Evolutionary conservation across 306 rosid genomes (phyloP), one percentile per base, ranked within the genome.

Genomic region (Ceratonia siliqua): DNA sequence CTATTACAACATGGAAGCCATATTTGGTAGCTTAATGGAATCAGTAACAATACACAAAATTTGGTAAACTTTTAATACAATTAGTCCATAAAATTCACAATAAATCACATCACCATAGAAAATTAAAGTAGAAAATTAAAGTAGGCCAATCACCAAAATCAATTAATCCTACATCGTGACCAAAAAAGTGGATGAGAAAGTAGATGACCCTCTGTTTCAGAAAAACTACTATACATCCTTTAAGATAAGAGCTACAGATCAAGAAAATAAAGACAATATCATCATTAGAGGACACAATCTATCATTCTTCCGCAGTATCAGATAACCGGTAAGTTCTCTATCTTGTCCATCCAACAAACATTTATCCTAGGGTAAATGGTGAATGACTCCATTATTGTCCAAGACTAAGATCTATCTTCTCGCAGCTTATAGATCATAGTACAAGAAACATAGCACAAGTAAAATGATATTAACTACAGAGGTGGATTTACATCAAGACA

Each of bases 401-500:
- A 0, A 25, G 56, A 39, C 46, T 38, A 62, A 18, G 43, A 61
- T 50, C 45, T 25, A 55, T 20, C 41, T n/a, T 66, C 24, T 49
- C 52, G 39, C 10, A 54, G 49, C 22, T 25, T 61, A 61, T 17
- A 24, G 33, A 49, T 41, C 28, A 25, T 27, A 28, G 57, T 33
- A 45, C 66, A 67, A 65, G 28, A 73, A 56, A 73, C 48, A 56
- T 22, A 30, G 42, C 27, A 56, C 28, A 62, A 55, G 72, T 42
- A 6, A 62, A 81, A 73, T 66, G 35, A 48, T 48, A 64, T 50
- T 43, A 77, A 54, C 22, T 21, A 78, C 49, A 62, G 33, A 70
- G 78, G 63, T 50, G 63, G 42, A 80, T 78, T 87, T 94, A 94
- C 99, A 82, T 94, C 96, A 81, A 87, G 84, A 83, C 86, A 86